Base-by-base conservation (phyloP, 352 stramenopile genomes). In the Globisporangium rhizosaccharum region DNA sequence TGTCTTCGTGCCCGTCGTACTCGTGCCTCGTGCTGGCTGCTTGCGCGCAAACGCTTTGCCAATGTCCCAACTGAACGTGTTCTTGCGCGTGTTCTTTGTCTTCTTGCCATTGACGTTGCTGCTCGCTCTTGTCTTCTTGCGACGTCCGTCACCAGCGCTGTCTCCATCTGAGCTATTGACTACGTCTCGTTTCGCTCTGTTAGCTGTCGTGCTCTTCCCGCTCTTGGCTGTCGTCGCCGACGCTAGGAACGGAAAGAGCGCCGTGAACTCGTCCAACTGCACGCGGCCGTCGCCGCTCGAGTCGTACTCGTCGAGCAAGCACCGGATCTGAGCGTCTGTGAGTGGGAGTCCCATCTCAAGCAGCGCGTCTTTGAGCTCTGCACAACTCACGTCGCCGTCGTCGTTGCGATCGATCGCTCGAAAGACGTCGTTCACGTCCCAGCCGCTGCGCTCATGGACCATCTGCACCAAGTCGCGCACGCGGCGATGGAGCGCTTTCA, bases 11-110 rank as follows among this genome's bases (percentile, higher is more conserved):
- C 4, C 39, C 3, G 11, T 46, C 12, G 39, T n/a, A 46, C 39
- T 46, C 12, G 12, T n/a, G 11, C 39, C 42, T 63, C 63, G 63
- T 6, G 65, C 49, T 10, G 56, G 56, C 45, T 86, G 71, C 41
- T 90, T 90, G 30, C 73, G 53, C 25, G 73, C 77, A 65, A 90
- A 90, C 3, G 79, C 79, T 47, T 87, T 90, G 2, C 62, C 62
- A 47, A 90, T 90, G 0, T 77, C 79, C 79, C 79, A 90, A 25
- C 79, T 87, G 46, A 84, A 90, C 0, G 79, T 85, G 39, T 90
- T 90, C 6, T 79, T 64, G 5, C 85, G 66, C 50, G 76, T 88
- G 37, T 70, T 58, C 52, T 86, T 87, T 17, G 56, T 36, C 14
- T 56, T 56, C n/a, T 15, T 55, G 5, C 7, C n/a, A n/a, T n/a